phyloP scores from a whole-genome alignment of 129 eudicot genomes.

The Calendula officinalis region DNA sequence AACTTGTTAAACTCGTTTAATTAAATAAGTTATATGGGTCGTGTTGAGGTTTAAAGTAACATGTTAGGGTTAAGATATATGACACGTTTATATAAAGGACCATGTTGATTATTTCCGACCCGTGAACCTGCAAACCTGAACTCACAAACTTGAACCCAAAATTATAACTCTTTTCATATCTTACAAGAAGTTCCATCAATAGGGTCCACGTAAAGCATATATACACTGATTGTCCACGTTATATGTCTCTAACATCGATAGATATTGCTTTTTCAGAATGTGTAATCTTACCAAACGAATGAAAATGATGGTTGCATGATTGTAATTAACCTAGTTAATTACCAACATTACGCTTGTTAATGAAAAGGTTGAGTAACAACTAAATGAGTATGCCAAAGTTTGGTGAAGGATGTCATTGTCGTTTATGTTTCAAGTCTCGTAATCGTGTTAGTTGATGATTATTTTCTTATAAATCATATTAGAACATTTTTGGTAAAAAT shows the following conservation, averaged over 20 bases:
- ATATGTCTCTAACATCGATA: slow-evolving; percentile 28
- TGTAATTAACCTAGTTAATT: slow-evolving; percentile 28
- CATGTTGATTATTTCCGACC: no score
- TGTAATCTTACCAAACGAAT: slow-evolving; percentile 31
- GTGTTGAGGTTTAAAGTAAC: no score
- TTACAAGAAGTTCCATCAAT: slow-evolving; percentile 5
- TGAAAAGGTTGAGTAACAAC: slow-evolving; percentile 2
- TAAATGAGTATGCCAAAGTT: slow-evolving; percentile 2
- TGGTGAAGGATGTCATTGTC: slow-evolving; percentile 20
- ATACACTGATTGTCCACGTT: slow-evolving; percentile 16
- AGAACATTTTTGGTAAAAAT: not conserved
- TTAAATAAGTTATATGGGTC: no score
- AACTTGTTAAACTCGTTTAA: no score
- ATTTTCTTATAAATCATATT: not conserved
- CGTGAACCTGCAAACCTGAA: no score
- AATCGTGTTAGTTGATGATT: not conserved
- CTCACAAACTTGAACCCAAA: not conserved
- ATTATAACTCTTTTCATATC: slow-evolving; percentile 15
- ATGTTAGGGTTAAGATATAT: no score
- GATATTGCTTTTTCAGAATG: slow-evolving; percentile 22
- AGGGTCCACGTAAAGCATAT: slow-evolving; percentile 11
- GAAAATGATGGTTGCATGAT: slow-evolving; percentile 26
- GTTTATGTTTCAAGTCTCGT: slow-evolving; percentile 17
- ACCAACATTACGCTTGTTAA: slow-evolving; percentile 21
- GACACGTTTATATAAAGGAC: no score